Evolutionary conservation across 2,329 filamentous ascomycete genomes (phyloP).

Genomic region (Alternaria brassicae): DNA sequence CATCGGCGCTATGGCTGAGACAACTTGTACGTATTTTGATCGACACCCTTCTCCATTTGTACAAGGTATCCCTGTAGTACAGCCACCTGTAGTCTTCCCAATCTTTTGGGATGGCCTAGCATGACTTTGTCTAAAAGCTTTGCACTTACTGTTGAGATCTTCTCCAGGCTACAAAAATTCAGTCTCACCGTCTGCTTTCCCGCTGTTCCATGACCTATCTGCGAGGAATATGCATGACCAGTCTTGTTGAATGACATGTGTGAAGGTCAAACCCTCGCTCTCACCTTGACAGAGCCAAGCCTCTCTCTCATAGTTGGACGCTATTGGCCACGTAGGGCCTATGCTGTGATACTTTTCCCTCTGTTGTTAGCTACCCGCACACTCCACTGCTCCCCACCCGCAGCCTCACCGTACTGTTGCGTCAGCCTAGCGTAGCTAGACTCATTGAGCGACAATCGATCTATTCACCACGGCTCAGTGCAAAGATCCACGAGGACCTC

Average conservation of each 20-base stretch:
- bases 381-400: not conserved
- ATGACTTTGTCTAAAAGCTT: no score
- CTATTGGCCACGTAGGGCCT: not conserved
- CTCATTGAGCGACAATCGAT: not conserved
- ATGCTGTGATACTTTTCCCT: not conserved
- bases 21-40: not conserved
- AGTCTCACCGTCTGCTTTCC: not conserved
- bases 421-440: not conserved
- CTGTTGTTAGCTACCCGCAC: not conserved
- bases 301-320: not conserved
- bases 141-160: not conserved
- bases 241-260: not conserved
- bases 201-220: not conserved
- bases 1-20: not conserved
- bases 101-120: not conserved
- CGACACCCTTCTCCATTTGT: not conserved
- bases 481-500: not conserved
- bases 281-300: not conserved
- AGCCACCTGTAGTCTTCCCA: not conserved
- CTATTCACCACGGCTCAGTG: not conserved
- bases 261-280: not conserved
- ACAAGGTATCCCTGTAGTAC: not conserved
- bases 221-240: not conserved
- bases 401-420: not conserved
- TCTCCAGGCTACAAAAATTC: not conserved